phyloP scores from a whole-genome alignment of 495 filamentous ascomycete genomes.

The Xylaria intraflava region DNA sequence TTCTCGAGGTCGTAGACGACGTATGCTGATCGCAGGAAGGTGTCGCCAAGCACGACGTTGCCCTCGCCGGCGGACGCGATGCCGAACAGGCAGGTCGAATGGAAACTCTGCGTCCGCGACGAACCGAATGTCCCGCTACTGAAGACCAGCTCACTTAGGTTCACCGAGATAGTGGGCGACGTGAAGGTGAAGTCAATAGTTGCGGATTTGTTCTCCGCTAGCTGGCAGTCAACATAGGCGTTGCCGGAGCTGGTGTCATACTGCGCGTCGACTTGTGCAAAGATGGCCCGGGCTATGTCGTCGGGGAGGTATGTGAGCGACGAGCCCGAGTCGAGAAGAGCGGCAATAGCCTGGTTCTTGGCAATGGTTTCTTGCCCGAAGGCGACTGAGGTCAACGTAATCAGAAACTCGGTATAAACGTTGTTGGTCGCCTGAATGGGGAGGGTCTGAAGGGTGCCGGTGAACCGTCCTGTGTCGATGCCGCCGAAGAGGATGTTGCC shows the following conservation, averaged over 20 bases:
- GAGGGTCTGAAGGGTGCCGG: slow-evolving; percentile 62
- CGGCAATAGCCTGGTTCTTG: slow-evolving; percentile 54
- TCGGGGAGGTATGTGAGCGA: slow-evolving; percentile 85
- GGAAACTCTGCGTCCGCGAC: too few species aligned
- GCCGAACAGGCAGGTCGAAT: slow-evolving; percentile 69
- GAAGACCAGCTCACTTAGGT: slow-evolving; percentile 71
- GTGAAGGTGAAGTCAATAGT: slow-evolving; percentile 66
- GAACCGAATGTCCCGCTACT: slow-evolving; percentile 19
- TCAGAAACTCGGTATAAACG: slow-evolving; percentile 66
- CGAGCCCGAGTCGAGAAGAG: slow-evolving; percentile 85
- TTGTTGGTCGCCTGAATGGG: slow-evolving; percentile 60
- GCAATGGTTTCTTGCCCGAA: slow-evolving; percentile 43
- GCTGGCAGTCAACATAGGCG: slow-evolving; percentile 67
- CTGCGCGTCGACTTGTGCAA: slow-evolving; percentile 54
- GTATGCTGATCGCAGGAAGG: slow-evolving; percentile 86
- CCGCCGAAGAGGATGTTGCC: slow-evolving; percentile 90
- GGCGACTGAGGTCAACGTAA: slow-evolving; percentile 59
- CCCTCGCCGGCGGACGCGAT: slow-evolving; percentile 63
- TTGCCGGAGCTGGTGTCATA: slow-evolving; percentile 51
- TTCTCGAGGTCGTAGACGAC: slow-evolving; percentile 87
- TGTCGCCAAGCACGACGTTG: slow-evolving; percentile 76
- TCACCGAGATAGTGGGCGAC: slow-evolving; percentile 60
- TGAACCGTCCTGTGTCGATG: slow-evolving; percentile 75
- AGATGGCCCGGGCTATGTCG: slow-evolving; percentile 56
- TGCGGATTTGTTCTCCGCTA: slow-evolving; percentile 49